Base-by-base conservation (phyloP, 495 filamentous ascomycete species). In the Chaetomium cochliodes region DNA sequence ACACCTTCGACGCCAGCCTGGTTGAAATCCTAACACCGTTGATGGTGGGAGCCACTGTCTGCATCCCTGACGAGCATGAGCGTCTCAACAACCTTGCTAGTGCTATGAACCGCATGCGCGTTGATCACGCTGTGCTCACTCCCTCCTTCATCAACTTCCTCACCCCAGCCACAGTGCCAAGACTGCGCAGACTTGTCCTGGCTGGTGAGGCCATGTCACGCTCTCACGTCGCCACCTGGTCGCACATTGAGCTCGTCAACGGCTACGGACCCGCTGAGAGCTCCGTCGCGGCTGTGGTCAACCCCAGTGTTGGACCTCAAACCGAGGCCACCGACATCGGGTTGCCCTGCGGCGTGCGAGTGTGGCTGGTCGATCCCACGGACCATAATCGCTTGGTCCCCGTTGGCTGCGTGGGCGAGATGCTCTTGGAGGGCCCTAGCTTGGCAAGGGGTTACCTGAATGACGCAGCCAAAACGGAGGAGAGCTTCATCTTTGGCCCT, bases 1-100 rank as follows among this genome's bases (percentile, higher is more conserved):
- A 84, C 64, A 84, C 83, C 0, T 90, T 88, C 58, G 88, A 91
- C 59, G 79, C 81, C 16, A 81, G 80, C 42, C 72, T 88, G 20
- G 66, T 80, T 13, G 86, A 90, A 25, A 85, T 83, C 1, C 77
- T 87, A 26, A 79, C 81, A 6, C 80, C 80, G 0, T 70, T 90
- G 5, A 80, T 84, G 80, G 81, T 26, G 77, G 79, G 79, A 7
- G 77, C 69, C 11, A 76, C 73, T 51, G 66, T 80, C 11, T 82
- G 79, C 42, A 65, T 80, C 7, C 76, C 78, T 0, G 73, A 70
- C n/a, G 76, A 80, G 13, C 44, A 69, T 5, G 69, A 75, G 11
- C 55, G 72, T 6, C 58, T 69, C 22, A 70, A 75, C 56, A 61
- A 74, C 52, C 56, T 73, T 49, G 73, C 60, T 22, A 74, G 28